Evolutionary conservation across 2,329 filamentous ascomycete genomes (phyloP).

Genomic region (Cadophora luteo-olivacea): DNA sequence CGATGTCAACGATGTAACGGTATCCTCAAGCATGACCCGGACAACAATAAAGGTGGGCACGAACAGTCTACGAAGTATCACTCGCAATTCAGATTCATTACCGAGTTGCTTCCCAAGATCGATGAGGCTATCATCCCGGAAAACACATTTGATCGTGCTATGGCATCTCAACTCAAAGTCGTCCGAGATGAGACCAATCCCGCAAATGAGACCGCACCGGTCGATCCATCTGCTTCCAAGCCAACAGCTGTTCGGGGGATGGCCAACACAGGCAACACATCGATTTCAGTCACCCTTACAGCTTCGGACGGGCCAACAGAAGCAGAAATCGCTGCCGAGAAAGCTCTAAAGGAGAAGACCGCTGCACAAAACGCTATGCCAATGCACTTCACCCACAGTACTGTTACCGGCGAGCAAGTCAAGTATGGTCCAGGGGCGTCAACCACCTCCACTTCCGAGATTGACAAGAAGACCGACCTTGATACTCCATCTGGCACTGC

Average conservation of each 20-base stretch:
- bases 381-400: slow-evolving; percentile 74
- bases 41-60: slow-evolving; percentile 72
- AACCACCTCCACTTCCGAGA: slow-evolving; percentile 47
- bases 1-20: slow-evolving; percentile 80
- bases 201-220: slow-evolving; percentile 63
- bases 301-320: slow-evolving; percentile 69
- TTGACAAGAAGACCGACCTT: slow-evolving; percentile 55
- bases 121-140: slow-evolving; percentile 77
- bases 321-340: slow-evolving; percentile 70
- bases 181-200: slow-evolving; percentile 72
- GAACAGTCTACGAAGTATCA: slow-evolving; percentile 78
- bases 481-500: slow-evolving; percentile 52
- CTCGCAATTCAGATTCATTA: slow-evolving; percentile 79
- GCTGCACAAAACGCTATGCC: slow-evolving; percentile 74
- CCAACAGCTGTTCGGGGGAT: slow-evolving; percentile 75
- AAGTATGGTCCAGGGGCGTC: slow-evolving; percentile 48
- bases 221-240: slow-evolving; percentile 58
- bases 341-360: slow-evolving; percentile 68
- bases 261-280: slow-evolving; percentile 69
- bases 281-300: slow-evolving; percentile 73
- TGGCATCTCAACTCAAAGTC: slow-evolving; percentile 67
- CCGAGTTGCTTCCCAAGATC: slow-evolving; percentile 76
- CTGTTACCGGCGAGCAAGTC: slow-evolving; percentile 69
- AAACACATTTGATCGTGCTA: slow-evolving; percentile 74
- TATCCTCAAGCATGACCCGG: slow-evolving; percentile 68